Percentiles rank a stretch among this genome's conserved stretches.
Evolutionary conservation across 805 yeast genomes (phyloP).

Genomic region (Alloascoidea africana): DNA sequence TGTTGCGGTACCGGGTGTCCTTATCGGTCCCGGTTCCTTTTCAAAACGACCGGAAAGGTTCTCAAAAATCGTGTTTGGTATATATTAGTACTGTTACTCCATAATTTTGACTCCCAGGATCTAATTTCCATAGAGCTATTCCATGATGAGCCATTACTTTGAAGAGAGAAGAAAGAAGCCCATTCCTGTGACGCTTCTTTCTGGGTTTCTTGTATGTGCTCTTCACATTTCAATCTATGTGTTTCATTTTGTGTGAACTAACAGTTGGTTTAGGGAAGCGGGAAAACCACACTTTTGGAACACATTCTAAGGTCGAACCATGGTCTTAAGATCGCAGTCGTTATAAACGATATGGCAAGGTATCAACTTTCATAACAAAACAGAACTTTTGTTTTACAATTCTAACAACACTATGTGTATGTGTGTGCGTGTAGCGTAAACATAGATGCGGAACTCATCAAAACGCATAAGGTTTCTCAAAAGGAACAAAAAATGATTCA

Average conservation of each 20-base stretch:
- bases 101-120: too few relatives aligned
- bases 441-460: slow-evolving; percentile 26
- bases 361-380: too few relatives aligned
- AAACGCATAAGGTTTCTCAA: slow-evolving; percentile 23
- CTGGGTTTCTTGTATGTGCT: slow-evolving; percentile 23
- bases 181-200: slow-evolving; percentile 29
- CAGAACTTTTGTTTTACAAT: too few relatives aligned
- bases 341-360: slow-evolving; percentile 29
- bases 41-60: too few relatives aligned
- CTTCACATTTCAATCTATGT: too few relatives aligned
- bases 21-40: too few relatives aligned
- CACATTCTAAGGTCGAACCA: slow-evolving; percentile 24
- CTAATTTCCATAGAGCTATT: too few relatives aligned
- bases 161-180: slow-evolving; percentile 16
- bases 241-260: not conserved
- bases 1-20: too few relatives aligned
- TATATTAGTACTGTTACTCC: too few relatives aligned
- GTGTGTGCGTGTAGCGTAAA: slow-evolving; percentile 18
- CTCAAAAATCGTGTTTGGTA: too few relatives aligned
- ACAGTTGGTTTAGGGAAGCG: slow-evolving; percentile 18
- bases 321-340: slow-evolving; percentile 27
- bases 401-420: too few relatives aligned
- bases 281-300: slow-evolving; percentile 31
- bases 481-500: slow-evolving; percentile 28
- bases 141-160: too few relatives aligned